Evolutionary conservation across 2,329 filamentous ascomycete genomes (phyloP), one percentile per base, ranked within the genome.

Genomic region (Trichoderma sp.): DNA sequence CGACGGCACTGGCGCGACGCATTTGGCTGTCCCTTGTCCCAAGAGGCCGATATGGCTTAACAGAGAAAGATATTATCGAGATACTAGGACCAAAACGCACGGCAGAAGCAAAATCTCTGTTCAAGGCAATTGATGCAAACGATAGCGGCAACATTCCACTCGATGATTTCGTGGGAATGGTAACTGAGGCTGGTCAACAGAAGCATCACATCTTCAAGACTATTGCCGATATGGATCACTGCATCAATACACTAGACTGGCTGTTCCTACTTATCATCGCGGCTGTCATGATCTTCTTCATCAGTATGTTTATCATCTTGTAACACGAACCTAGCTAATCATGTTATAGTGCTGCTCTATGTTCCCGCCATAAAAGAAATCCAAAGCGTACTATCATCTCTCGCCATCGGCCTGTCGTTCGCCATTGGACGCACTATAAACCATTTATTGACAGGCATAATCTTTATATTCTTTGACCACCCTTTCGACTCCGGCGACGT

Each of bases 381-480:
- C 24, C 75, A 76, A 54, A 70, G 72, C 13, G 74, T 74, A 16
- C 61, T 75, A 5, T 71, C 73, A 16, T 72, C 72, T 34, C 71
- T 77, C 18, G 72, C 73, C 18, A 71, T 76, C 24, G 90, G 89
- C 7, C 80, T 91, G 2, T 90, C 88, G 1, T 92, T 90, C 88
- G 83, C 91, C n/a, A 90, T 92, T 77, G 88, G 88, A n/a, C 85
- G 87, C 3, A 92, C 89, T 0, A 89, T 73, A 21, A 46, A 46
- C 7, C 43, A 46, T 18, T 14, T 46, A 21, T 21, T 46, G 10
- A 46, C 43, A 21, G 91, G 89, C 2, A 82, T 88, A 73, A 85
- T 91, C 71, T 91, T 91, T 76, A 89, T 91, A 66, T 91, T 92
- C 72, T 87, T 91, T 77, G 91, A 91, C 80, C 90, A 92, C 76